Evolutionary conservation across 192 early-diverging fungal genomes (phyloP), one percentile per base, ranked within the genome.

Genomic region (Coemansia sp.): DNA sequence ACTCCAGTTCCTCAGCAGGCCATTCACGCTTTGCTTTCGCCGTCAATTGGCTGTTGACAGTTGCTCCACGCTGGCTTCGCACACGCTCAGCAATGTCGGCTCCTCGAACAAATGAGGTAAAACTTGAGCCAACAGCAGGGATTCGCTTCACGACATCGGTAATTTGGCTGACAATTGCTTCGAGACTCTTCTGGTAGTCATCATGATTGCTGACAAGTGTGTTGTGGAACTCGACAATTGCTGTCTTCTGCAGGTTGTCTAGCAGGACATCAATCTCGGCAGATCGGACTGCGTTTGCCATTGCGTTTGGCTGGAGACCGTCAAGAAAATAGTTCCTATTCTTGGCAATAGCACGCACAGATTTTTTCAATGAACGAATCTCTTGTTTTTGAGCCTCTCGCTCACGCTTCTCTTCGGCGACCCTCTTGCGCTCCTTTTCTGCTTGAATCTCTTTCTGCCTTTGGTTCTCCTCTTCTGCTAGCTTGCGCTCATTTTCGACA

Each of bases 1-100:
- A 66, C 5, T 87, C 85, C 11, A 87, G 74, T 72, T 95, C 92
- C 69, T 94, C 89, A 4, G 89, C 73, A 0, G 84, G 70, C 93
- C 93, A 95, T 41, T 80, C 70, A 55, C 78, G 38, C 51, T 38
- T 56, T 12, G 50, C n/a, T 19, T 69, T 60, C n/a, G 49, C 50
- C 10, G 42, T 22, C n/a, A 17, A 37, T 5, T 66, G 38, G 17
- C 14, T 16, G 17, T 22, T 43, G 32, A 10, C n/a, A 42, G 12
- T 41, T n/a, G 6, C 48, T 25, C 67, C 65, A 13, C 38, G 59
- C 58, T 60, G 63, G 41, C 60, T 69, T 53, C 43, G 50, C 25
- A 37, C 67, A 0, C 16, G 67, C 20, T 65, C 68, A 53, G 56
- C 65, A 57, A 66, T 53, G 44, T 80, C 49, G 13, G 7, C 45